A percentile compares a stretch with the other conserved stretches of the same genome.
These are phyloP conservation scores for Starmera caribaea DNA, from an alignment of 805 yeast genomes.

Conservation along the genomic window DNA sequence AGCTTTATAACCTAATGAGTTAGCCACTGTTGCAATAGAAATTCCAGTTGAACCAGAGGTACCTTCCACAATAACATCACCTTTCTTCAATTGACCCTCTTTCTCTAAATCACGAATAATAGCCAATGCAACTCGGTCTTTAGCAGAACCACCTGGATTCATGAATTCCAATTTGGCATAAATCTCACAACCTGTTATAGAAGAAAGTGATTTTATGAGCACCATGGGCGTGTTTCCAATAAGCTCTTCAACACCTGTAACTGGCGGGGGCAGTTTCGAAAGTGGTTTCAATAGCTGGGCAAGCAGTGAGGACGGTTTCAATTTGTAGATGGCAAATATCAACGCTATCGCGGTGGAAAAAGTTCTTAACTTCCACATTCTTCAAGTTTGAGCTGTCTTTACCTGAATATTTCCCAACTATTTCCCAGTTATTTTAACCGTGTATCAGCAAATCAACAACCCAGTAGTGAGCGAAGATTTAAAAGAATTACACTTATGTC, in stretches of 20 bases:
- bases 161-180: conserved; percentile 78
- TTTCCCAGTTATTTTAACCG: too few species aligned
- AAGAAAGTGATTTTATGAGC: conserved; percentile 58
- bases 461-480: too few species aligned
- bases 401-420: too few species aligned
- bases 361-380: too few species aligned
- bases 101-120: conserved; percentile 63
- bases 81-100: conserved; percentile 43
- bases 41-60: conserved; percentile 97
- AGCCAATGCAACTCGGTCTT: conserved; percentile 87
- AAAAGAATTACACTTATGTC: too few species aligned
- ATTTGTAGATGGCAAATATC: too few species aligned
- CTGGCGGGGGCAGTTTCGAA: conserved; percentile 19
- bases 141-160: conserved; percentile 95
- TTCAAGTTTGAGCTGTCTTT: too few species aligned
- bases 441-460: too few species aligned
- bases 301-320: too few species aligned
- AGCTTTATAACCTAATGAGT: conserved; percentile 79
- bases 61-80: conserved; percentile 83
- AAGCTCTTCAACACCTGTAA: conserved; percentile 59
- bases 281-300: too few species aligned
- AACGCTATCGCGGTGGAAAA: too few species aligned
- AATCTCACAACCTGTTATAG: conserved; percentile 68
- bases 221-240: conserved; percentile 90
- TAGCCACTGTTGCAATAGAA: conserved; percentile 82